These are phyloP conservation scores for Penicillium cosmopolitanum DNA, from an alignment of 495 filamentous ascomycete genomes.

Conservation along the genomic window DNA sequence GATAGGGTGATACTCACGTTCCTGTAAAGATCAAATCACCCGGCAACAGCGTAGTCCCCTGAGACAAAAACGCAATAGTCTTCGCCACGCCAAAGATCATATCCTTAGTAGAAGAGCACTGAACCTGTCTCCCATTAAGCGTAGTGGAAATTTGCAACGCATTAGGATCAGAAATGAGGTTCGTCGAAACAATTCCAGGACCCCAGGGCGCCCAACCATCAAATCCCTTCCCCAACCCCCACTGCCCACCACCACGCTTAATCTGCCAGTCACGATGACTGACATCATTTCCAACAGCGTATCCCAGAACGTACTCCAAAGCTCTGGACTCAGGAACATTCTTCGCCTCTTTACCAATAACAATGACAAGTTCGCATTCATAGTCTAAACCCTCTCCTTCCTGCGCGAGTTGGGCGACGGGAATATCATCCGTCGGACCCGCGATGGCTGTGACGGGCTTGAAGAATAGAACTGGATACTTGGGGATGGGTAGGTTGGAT, in stretches of 20 bases:
- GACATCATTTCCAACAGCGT: constrained; percentile 81
- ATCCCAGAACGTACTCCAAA: constrained; percentile 77
- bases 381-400: constrained; percentile 72
- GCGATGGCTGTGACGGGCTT: constrained; percentile 76
- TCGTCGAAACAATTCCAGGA: constrained; percentile 72
- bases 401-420: constrained; percentile 62
- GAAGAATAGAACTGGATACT: constrained; percentile 80
- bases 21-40: constrained; percentile 87
- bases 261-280: constrained; percentile 86
- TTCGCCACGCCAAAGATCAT: constrained; percentile 81
- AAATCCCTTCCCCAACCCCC: constrained; percentile 81
- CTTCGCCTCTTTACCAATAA: constrained; percentile 73
- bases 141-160: constrained; percentile 65
- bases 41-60: constrained; percentile 75
- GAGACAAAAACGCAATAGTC: constrained; percentile 74
- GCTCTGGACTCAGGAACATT: constrained; percentile 70
- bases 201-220: constrained; percentile 90
- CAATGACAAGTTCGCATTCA: constrained; percentile 79
- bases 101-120: constrained; percentile 75
- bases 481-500: constrained; percentile 72
- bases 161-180: constrained; percentile 73
- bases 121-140: constrained; percentile 72
- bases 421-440: constrained; percentile 72
- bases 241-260: constrained; percentile 77
- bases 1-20: constrained; percentile 58